A percentile compares a stretch with the other conserved stretches of the same genome.
These are phyloP conservation scores for Manihot esculenta DNA, from an alignment of 441 rosid species.

Conservation along the genomic window DNA sequence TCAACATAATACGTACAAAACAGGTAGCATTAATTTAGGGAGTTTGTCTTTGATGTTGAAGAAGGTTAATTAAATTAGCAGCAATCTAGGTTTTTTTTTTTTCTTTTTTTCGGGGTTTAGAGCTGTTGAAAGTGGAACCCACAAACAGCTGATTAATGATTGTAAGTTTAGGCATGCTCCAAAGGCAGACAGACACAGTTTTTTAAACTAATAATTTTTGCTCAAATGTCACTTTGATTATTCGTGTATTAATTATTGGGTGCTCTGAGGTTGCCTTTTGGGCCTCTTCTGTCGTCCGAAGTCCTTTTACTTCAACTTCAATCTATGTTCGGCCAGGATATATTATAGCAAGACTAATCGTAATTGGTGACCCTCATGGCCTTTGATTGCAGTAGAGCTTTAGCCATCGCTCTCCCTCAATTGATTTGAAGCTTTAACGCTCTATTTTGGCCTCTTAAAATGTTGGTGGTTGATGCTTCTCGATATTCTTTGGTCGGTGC, in stretches of 20 bases:
- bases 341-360: no score
- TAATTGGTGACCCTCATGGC: no score
- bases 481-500: no score
- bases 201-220: no score
- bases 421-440: no score
- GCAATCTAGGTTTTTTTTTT: background rate
- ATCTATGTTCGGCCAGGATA: no score
- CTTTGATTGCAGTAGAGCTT: no score
- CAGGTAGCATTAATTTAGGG: conserved; percentile 11
- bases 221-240: no score
- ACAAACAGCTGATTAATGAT: background rate
- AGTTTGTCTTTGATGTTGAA: background rate
- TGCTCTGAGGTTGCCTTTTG: background rate
- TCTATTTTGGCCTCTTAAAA: no score
- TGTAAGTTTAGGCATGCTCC: background rate
- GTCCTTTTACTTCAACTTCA: no score
- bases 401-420: no score
- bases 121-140: conserved; percentile 2
- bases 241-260: background rate
- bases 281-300: background rate
- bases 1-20: conserved; percentile 20
- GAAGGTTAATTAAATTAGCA: background rate
- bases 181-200: background rate
- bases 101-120: background rate
- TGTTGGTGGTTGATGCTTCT: no score